A percentile compares a stretch with the other conserved stretches of the same genome.
phyloP scores from a whole-genome alignment of 768 basidiomycete genomes.

The Pluteus cervinus region DNA sequence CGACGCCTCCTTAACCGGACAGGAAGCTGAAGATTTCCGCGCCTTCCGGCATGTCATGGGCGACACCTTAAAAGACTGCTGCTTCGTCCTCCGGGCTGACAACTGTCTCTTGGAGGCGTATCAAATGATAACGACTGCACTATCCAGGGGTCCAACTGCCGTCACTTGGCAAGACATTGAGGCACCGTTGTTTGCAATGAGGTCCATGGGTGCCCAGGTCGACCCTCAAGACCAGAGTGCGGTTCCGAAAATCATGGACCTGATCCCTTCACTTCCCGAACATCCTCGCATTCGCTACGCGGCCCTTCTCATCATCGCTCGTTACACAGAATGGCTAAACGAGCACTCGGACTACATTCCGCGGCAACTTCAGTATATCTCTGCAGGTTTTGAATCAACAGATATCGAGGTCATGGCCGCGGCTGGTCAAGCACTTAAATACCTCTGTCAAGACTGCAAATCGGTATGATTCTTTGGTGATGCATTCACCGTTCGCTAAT shows the following conservation, averaged over 20 bases:
- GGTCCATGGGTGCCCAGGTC: constrained; percentile 96
- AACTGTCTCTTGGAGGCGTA: constrained; percentile 77
- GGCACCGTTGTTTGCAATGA: constrained; percentile 94
- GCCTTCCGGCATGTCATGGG: constrained; percentile 98
- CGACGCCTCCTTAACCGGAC: constrained; percentile 51
- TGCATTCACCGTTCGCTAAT: neutral
- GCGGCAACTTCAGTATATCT: constrained; percentile 85
- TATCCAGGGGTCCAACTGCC: constrained; percentile 51
- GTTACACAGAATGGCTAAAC: constrained; percentile 97
- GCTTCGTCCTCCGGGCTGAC: constrained; percentile 85
- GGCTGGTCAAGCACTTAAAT: constrained; percentile 93
- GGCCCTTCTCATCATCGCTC: constrained; percentile 87
- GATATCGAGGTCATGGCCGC: constrained; percentile 86
- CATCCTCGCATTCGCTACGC: constrained; percentile 95
- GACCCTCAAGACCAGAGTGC: constrained; percentile 76
- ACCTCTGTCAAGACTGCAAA: constrained; percentile 95
- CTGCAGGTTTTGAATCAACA: constrained; percentile 79
- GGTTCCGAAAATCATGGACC: constrained; percentile 95
- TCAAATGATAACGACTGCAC: constrained; percentile 69
- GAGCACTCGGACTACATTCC: constrained; percentile 82
- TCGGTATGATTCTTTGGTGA: constrained; percentile 37
- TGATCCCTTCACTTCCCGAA: constrained; percentile 81
- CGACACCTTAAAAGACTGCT: constrained; percentile 98
- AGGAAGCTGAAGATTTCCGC: constrained; percentile 92
- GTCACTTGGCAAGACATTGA: constrained; percentile 95